Base-by-base conservation (phyloP, 2,329 filamentous ascomycete genomes). In the Dactylonectria macrodidyma region DNA sequence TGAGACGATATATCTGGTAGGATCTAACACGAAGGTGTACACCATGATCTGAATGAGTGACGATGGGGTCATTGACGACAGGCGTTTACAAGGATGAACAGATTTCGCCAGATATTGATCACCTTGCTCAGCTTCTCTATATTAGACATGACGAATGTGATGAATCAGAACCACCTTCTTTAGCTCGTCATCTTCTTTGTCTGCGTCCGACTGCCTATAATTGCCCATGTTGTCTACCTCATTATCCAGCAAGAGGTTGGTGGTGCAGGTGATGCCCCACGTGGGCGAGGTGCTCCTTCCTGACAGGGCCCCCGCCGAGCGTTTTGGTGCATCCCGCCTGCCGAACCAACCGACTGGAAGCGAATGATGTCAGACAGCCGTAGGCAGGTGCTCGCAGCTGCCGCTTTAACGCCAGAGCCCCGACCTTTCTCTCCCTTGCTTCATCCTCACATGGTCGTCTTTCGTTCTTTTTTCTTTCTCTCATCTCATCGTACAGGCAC, bases 231-330 rank as follows among this genome's bases (percentile, higher is more conserved):
- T 44, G 14, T n/a, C 16, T n/a, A 8, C 26, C 14, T 19, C 36
- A n/a, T 44, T n/a, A 14, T 44, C 50, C 33, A 34, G 36, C 16
- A 19, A 26, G 16, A 48, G 56, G n/a, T 22, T 6, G 10, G 41
- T 14, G 22, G 16, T 16, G 26, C 50, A 48, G 59, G 41, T 56
- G 59, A 47, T 24, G 38, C 19, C 48, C 50, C 51, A 56, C 50
- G 51, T 62, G 59, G 59, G 59, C 33, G 34, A 50, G 38, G 34
- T 50, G 26, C 54, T 44, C n/a, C 41, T 44, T n/a, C 41, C 38
- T 62, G 59, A 50, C 34, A 55, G 41, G 59, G 59, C 58, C 58
- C 51, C 51, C 30, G 46, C 41, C 33, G 38, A 30, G 46, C n/a
- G 19, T 26, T 47, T 30, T 30, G 26, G 26, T 30, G 26, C 26